These are phyloP conservation scores for Heliamphora exappendiculata DNA, from an alignment of 148 eudicot species.

Conservation along the genomic window DNA sequence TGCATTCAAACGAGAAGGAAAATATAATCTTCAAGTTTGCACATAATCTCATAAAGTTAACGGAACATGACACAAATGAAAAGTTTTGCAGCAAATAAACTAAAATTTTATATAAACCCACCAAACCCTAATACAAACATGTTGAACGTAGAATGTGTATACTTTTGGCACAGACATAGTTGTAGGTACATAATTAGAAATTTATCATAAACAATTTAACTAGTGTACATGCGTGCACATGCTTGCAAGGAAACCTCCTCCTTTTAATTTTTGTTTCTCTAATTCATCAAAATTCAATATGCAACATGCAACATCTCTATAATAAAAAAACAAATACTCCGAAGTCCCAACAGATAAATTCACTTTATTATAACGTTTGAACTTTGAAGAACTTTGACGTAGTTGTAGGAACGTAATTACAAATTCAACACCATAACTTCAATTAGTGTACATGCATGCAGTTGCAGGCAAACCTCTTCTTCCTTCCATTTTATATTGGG, in stretches of 20 bases:
- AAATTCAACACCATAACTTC: too few relatives aligned
- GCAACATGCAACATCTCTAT: too few relatives aligned
- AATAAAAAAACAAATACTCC: too few relatives aligned
- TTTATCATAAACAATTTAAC: background rate
- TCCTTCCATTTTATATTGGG: background rate
- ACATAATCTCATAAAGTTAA: background rate
- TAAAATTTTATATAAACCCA: background rate
- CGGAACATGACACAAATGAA: background rate
- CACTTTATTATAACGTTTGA: too few relatives aligned
- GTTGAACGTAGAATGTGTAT: background rate
- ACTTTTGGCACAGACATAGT: background rate
- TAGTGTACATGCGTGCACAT: background rate
- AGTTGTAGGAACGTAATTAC: too few relatives aligned
- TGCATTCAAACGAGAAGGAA: conserved; percentile 23
- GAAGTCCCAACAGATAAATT: too few relatives aligned
- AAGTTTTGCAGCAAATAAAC: background rate
- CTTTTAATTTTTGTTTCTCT: too few relatives aligned
- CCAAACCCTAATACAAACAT: background rate
- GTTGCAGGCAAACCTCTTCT: background rate
- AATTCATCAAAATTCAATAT: too few relatives aligned
- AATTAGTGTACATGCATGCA: too few relatives aligned
- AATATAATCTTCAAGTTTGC: background rate
- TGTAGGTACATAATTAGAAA: background rate
- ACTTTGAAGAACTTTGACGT: too few relatives aligned
- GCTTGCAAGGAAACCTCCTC: background rate